A percentile compares a stretch with the other conserved stretches of the same genome.
Conservation (phyloP, 2,329 filamentous ascomycete species). For the Xylaria digitata region DNA sequence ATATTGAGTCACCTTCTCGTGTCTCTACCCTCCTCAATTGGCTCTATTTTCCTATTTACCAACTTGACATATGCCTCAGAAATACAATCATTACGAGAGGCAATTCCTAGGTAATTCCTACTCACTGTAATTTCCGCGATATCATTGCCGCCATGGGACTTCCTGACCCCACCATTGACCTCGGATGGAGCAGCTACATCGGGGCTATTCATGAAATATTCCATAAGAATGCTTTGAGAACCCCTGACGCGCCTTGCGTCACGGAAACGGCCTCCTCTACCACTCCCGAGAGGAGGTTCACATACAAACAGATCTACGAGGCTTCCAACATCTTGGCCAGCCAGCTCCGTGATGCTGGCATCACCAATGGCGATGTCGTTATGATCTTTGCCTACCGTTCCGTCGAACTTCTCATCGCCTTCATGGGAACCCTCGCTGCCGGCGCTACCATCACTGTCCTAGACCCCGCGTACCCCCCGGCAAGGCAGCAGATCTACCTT, state of each 20-base stretch:
- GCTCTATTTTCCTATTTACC: too few relatives aligned
- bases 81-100: too few relatives aligned
- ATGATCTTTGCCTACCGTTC: conserved; percentile 90
- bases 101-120: too few relatives aligned
- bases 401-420: conserved; percentile 73
- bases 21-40: too few relatives aligned
- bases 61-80: too few relatives aligned
- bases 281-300: conserved; percentile 62
- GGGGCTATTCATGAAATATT: conserved; percentile 80
- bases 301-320: conserved; percentile 87
- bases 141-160: too few relatives aligned
- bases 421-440: conserved; percentile 77
- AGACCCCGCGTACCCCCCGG: conserved; percentile 85
- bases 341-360: conserved; percentile 78
- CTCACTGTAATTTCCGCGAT: too few relatives aligned
- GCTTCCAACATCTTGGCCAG: conserved; percentile 84
- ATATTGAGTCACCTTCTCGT: too few relatives aligned
- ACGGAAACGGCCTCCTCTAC: conserved; percentile 59
- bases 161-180: conserved; percentile 74
- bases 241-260: conserved; percentile 71
- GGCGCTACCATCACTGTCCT: conserved; percentile 74
- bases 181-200: conserved; percentile 73
- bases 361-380: conserved; percentile 85
- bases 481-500: conserved; percentile 83
- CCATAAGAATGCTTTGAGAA: conserved; percentile 70